These are phyloP conservation scores for Schizothecium vesticola DNA, from an alignment of 495 filamentous ascomycete genomes.

Conservation along the genomic window DNA sequence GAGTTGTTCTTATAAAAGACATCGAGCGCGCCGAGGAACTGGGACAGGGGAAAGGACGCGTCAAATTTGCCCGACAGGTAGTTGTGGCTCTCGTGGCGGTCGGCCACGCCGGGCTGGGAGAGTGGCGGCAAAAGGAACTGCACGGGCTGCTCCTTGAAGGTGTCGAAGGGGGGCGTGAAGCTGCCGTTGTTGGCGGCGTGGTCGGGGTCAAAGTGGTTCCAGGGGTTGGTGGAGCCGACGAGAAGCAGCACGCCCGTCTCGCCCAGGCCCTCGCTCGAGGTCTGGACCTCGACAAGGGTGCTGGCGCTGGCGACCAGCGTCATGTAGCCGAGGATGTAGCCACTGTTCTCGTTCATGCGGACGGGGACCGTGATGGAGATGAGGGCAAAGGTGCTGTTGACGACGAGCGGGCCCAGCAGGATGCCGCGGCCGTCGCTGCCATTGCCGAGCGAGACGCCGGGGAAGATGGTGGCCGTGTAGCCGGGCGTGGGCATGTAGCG, in stretches of 20 bases:
- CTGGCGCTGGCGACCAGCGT: conserved; percentile 62
- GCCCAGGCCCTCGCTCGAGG: conserved; percentile 61
- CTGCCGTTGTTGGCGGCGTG: conserved; percentile 33
- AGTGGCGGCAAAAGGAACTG: conserved; percentile 45
- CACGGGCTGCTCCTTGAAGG: conserved; percentile 36
- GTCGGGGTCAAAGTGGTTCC: conserved; percentile 55
- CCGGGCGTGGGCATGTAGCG: conserved; percentile 32
- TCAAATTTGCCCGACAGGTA: conserved; percentile 36
- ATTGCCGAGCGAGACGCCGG: conserved; percentile 49
- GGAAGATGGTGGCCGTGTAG: conserved; percentile 38
- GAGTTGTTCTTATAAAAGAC: conserved; percentile 44
- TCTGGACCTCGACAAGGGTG: conserved; percentile 52
- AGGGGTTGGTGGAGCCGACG: conserved; percentile 56
- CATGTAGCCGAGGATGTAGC: conserved; percentile 67
- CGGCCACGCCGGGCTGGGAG: conserved; percentile 25
- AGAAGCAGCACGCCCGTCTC: conserved; percentile 61
- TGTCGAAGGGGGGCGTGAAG: conserved; percentile 23
- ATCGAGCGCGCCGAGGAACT: conserved; percentile 53
- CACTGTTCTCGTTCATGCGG: conserved; percentile 52
- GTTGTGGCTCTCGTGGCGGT: conserved; percentile 46
- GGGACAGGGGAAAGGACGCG: conserved; percentile 49
- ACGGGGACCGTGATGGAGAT: conserved; percentile 76
- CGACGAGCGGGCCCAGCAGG: conserved; percentile 59
- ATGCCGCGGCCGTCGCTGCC: conserved; percentile 45
- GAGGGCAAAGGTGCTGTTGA: conserved; percentile 68